phyloP scores from a whole-genome alignment of 202 grass and related monocot genomes.

The Zizania palustris region DNA sequence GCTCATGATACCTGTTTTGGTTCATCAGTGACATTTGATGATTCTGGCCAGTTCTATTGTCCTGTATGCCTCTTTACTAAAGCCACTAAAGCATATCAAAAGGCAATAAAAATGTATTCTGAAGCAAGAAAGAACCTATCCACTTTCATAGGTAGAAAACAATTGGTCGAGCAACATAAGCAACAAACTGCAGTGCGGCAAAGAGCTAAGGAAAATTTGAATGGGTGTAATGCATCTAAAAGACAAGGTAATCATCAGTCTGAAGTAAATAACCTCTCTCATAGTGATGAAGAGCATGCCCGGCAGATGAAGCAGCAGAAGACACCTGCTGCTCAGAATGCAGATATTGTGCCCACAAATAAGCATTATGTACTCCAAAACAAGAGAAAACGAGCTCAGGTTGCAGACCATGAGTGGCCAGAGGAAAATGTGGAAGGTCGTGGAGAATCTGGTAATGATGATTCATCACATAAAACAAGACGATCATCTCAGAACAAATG shows the following conservation, averaged over 20 bases:
- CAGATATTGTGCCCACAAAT: conserved; percentile 24
- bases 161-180: conserved; percentile 2
- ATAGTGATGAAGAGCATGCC: conserved; percentile 33
- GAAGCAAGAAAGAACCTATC: conserved; percentile 45
- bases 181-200: conserved; percentile 29
- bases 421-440: conserved; percentile 28
- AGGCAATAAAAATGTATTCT: conserved; percentile 35
- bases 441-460: conserved; percentile 20
- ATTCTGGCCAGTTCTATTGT: conserved; percentile 41
- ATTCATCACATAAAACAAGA: conserved; percentile 38
- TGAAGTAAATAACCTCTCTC: conserved; percentile 23
- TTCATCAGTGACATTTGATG: conserved; percentile 41
- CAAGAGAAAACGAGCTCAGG: conserved; percentile 37
- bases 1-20: conserved; percentile 50
- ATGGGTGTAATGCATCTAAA: conserved; percentile 28
- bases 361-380: conserved; percentile 14
- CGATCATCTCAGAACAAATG: conserved; percentile 41
- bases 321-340: conserved; percentile 21
- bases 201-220: conserved; percentile 21
- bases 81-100: conserved; percentile 48
- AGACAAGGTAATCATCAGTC: conserved; percentile 27
- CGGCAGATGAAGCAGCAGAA: conserved; percentile 49
- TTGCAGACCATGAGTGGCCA: conserved; percentile 27
- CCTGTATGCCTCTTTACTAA: conserved; percentile 48
- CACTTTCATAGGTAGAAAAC: conserved; percentile 36